phyloP scores from a whole-genome alignment of 2,329 filamentous ascomycete genomes.

The Dothidotthia symphoricarpi region DNA sequence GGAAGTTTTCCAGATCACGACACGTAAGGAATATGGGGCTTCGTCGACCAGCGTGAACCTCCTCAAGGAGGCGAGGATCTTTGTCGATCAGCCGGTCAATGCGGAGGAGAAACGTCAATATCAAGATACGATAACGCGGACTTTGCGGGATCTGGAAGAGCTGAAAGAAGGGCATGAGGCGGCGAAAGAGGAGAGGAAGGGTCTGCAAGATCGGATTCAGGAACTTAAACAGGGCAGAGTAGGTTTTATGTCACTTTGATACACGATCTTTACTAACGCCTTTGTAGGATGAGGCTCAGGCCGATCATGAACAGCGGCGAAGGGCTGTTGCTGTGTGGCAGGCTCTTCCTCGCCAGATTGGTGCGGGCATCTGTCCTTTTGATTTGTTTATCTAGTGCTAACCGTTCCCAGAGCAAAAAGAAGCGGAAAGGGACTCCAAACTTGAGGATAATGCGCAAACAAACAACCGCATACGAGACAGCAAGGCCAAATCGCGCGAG shows the following conservation, averaged over 20 bases:
- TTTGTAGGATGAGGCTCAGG: conserved; percentile 44
- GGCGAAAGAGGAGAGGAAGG: conserved; percentile 21
- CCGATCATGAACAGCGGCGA: conserved; percentile 68
- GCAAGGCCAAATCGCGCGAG: conserved; percentile 44
- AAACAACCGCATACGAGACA: conserved; percentile 50
- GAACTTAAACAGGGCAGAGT: conserved; percentile 10
- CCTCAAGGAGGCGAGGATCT: conserved; percentile 63
- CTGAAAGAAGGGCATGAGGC: conserved; percentile 33
- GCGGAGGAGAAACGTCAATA: conserved; percentile 61
- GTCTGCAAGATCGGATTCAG: background rate
- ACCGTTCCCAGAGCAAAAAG: conserved; percentile 40
- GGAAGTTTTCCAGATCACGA: conserved; percentile 56
- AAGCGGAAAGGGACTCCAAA: conserved; percentile 48
- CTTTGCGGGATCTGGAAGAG: conserved; percentile 40
- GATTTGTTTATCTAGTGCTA: conserved; percentile 16
- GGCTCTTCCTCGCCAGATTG: conserved; percentile 68
- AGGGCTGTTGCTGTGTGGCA: conserved; percentile 63
- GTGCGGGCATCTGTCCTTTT: conserved; percentile 48
- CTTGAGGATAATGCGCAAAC: conserved; percentile 44
- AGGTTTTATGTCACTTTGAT: background rate
- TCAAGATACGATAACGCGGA: conserved; percentile 50
- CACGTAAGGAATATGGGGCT: conserved; percentile 78
- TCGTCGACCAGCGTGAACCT: conserved; percentile 66
- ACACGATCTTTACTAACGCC: conserved; percentile 2
- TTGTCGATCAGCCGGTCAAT: conserved; percentile 77